These are phyloP conservation scores for Botrytis tulipae DNA, from an alignment of 2,329 filamentous ascomycete genomes.

Conservation along the genomic window DNA sequence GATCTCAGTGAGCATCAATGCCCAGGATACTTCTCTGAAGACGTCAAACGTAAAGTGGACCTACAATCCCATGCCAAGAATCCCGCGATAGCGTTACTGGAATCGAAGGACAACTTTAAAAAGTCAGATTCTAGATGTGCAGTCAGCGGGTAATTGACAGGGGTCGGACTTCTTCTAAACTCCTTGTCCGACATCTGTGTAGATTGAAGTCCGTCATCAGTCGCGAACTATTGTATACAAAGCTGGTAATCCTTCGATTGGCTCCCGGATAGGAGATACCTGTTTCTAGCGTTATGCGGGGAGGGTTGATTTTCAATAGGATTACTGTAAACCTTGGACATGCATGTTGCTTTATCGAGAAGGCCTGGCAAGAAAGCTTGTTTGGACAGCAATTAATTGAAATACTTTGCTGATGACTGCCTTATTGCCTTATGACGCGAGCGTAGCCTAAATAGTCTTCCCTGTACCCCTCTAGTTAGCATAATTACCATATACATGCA, in stretches of 20 bases:
- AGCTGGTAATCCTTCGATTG: background rate
- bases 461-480: too few relatives aligned
- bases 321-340: background rate
- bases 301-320: background rate
- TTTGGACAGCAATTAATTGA: background rate
- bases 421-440: background rate
- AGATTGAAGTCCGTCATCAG: background rate
- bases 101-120: background rate
- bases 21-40: background rate
- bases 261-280: too few relatives aligned
- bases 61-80: background rate
- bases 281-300: background rate
- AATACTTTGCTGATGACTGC: background rate
- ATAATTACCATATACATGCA: background rate
- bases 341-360: background rate
- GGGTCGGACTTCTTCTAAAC: constrained; percentile 4
- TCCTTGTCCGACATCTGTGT: background rate
- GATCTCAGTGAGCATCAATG: background rate
- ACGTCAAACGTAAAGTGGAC: background rate
- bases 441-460: background rate
- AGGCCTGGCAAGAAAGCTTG: background rate
- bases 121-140: background rate
- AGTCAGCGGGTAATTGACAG: background rate
- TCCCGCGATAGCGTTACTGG: background rate
- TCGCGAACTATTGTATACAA: background rate